Evolutionary conservation across 768 basidiomycete species (phyloP), one percentile per base, ranked within the genome.

Genomic region (Mycena metata): DNA sequence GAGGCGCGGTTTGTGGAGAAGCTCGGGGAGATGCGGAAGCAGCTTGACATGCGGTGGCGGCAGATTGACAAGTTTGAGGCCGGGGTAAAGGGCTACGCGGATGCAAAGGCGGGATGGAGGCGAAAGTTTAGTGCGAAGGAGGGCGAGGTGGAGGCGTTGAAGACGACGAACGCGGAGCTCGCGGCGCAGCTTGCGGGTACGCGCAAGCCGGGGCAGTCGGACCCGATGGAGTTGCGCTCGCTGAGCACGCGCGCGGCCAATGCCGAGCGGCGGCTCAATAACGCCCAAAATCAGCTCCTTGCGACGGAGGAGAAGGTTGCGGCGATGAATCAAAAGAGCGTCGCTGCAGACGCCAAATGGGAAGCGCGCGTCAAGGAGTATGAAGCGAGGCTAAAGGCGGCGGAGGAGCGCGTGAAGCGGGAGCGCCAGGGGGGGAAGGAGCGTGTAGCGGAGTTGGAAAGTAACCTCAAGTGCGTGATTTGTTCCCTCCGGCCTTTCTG

Each of bases 371-470:
- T 99, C 50, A 92, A 91, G 78, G 96, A 99, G 79, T 96, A 96
- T 74, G 95, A 98, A 80, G 77, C 88, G 16, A 82, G 93, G 19
- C 76, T 96, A 69, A 91, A 90, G 77, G 89, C 90, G 0, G 94
- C 94, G 0, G 95, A 96, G 74, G 96, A 99, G 83, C 91, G 90
- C 76, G 90, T 95, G 71, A 98, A 98, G 85, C 85, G 95, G 61
- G 96, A 97, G 83, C 84, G 94, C 67, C 96, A 98, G 74, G 98
- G 97, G 5, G 88, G 91, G 49, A 99, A 98, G 81, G 97, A 99
- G 80, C 82, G 94, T 23, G 82, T 92, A 1, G 72, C 78, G 13
- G 93, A 95, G 79, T 80, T 95, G 65, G 91, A 94, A 79, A 88
- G 77, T 60, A 88, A 87, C 73, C 79, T 94, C 70, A 92, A 86